These are phyloP conservation scores for Sphaerulina vaccinii DNA, from an alignment of 2,329 filamentous ascomycete species.

Conservation along the genomic window DNA sequence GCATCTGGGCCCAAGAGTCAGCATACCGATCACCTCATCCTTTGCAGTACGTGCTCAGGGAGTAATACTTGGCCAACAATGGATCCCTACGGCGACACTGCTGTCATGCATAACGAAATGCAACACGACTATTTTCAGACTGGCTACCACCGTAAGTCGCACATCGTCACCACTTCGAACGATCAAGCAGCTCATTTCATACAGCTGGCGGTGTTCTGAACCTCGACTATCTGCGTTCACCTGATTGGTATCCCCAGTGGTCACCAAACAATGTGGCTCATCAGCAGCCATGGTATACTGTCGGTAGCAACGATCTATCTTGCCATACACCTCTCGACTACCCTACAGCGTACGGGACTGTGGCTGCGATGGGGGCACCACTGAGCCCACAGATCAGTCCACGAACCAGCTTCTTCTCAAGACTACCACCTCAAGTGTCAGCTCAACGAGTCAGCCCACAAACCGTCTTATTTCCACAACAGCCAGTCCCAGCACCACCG, in stretches of 20 bases:
- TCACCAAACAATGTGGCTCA: background rate
- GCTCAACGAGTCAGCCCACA: background rate
- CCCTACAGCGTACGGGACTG: background rate
- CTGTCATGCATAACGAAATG: constrained; percentile 4
- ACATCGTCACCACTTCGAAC: background rate
- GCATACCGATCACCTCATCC: background rate
- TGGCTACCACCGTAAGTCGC: constrained; percentile 5
- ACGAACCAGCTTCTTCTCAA: background rate
- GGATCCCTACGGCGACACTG: constrained; percentile 7
- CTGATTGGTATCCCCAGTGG: constrained; percentile 5
- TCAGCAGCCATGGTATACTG: background rate
- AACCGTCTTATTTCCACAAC: background rate
- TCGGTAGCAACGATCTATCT: background rate
- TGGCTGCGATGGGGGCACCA: background rate
- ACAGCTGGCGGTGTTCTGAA: constrained; percentile 6
- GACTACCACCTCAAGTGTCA: background rate
- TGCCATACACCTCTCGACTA: background rate
- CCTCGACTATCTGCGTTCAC: constrained; percentile 5
- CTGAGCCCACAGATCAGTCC: background rate
- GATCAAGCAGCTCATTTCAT: background rate
- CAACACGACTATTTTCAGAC: constrained; percentile 7
- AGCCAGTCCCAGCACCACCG: background rate
- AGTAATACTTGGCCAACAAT: background rate
- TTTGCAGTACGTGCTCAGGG: background rate
- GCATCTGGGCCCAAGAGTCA: background rate